These are phyloP conservation scores for Gigaspora rosea DNA, from an alignment of 192 early-diverging fungal genomes.

Conservation along the genomic window DNA sequence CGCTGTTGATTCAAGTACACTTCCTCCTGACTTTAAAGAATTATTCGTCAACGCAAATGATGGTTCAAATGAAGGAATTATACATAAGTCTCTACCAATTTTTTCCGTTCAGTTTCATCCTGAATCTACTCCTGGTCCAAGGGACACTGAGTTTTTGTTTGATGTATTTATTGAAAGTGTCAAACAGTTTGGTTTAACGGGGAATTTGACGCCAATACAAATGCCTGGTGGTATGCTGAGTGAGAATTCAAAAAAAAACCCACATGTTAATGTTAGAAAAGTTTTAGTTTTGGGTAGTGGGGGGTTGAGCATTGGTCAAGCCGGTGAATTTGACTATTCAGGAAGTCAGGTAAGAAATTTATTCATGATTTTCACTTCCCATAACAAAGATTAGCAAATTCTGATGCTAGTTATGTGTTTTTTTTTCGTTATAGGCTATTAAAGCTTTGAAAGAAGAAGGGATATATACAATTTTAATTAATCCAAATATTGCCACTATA, in stretches of 20 bases:
- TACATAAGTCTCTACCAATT: constrained; percentile 85
- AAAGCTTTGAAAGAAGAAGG: constrained; percentile 92
- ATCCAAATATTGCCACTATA: constrained; percentile 99
- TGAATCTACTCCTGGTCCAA: constrained; percentile 93
- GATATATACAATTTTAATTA: constrained; percentile 93
- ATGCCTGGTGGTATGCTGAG: constrained; percentile 62
- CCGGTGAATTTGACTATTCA: constrained; percentile 99
- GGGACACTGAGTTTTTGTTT: constrained; percentile 97
- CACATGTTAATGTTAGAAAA: constrained; percentile 67
- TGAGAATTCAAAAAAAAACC: constrained; percentile 45
- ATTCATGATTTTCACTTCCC: not conserved
- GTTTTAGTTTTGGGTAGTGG: constrained; percentile 95
- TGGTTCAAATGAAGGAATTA: constrained; percentile 98
- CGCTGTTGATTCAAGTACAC: constrained; percentile 83
- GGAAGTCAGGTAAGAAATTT: constrained; percentile 47
- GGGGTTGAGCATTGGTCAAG: constrained; percentile 95
- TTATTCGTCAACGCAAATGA: constrained; percentile 99
- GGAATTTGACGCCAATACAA: constrained; percentile 73
- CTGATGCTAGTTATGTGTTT: not conserved
- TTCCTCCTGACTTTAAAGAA: constrained; percentile 76
- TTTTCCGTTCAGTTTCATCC: constrained; percentile 99
- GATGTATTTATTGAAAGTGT: constrained; percentile 88
- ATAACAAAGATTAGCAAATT: not conserved
- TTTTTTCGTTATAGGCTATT: constrained; percentile 73
- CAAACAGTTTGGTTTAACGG: constrained; percentile 64